A percentile compares a stretch with the other conserved stretches of the same genome.
Conservation (phyloP, 345 rosid genomes). For the Hibiscus syriacus region DNA sequence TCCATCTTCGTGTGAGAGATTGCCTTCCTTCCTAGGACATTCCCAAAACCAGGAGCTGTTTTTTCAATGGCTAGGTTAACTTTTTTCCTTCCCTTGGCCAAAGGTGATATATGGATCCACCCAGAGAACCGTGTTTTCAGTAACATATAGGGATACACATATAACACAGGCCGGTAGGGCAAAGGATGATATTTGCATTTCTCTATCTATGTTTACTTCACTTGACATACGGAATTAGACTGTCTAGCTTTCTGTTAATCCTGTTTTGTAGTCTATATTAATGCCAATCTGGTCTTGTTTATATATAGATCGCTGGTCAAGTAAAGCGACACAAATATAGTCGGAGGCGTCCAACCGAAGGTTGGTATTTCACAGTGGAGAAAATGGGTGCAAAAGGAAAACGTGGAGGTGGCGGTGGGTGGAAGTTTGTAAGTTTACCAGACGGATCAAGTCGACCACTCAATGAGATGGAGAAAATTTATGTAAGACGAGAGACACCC, state of each 20-base stretch:
- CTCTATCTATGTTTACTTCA: background rate
- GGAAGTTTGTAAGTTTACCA: constrained; percentile 88
- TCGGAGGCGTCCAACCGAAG: constrained; percentile 63
- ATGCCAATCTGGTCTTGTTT: constrained; percentile 6
- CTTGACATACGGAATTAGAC: background rate
- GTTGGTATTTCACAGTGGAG: constrained; percentile 85
- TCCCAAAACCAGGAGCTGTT: background rate
- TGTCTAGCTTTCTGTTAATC: background rate
- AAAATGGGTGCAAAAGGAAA: constrained; percentile 73
- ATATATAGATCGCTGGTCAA: constrained; percentile 57
- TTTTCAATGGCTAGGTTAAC: background rate
- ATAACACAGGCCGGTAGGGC: background rate
- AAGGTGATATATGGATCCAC: background rate
- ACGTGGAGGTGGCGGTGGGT: constrained; percentile 88
- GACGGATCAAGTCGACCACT: constrained; percentile 88
- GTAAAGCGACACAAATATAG: constrained; percentile 88
- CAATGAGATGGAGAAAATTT: constrained; percentile 74
- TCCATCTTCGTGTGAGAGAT: background rate
- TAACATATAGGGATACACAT: background rate
- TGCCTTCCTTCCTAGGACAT: background rate
- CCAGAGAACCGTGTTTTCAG: background rate
- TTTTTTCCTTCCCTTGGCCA: background rate
- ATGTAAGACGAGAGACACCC: constrained; percentile 76
- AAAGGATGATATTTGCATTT: background rate
- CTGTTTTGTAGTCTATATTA: background rate